Evolutionary conservation across 2,329 filamentous ascomycete species (phyloP).

Genomic region (Endoconidiophora polonica): DNA sequence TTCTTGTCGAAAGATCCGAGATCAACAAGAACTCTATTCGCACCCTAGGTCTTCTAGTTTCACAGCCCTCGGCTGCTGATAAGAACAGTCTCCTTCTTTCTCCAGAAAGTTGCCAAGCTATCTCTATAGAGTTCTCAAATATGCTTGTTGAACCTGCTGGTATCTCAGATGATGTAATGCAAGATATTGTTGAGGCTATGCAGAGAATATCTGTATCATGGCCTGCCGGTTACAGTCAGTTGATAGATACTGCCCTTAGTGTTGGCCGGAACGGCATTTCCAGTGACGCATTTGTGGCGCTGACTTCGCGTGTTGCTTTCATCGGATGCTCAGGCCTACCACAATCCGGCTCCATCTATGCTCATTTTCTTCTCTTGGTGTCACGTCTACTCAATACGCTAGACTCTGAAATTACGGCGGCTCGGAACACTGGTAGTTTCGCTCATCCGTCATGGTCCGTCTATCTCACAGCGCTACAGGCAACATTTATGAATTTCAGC

Average conservation of each 20-base stretch:
- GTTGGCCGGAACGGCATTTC: constrained; percentile 6
- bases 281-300: constrained; percentile 19
- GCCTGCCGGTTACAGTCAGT: constrained; percentile 20
- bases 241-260: constrained; percentile 13
- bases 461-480: constrained; percentile 18
- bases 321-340: constrained; percentile 31
- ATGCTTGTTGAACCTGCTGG: constrained; percentile 18
- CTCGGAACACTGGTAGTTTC: neutral
- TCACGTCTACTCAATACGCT: constrained; percentile 6
- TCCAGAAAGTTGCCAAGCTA: constrained; percentile 21
- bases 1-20: constrained; percentile 23
- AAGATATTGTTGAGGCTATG: constrained; percentile 26
- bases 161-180: constrained; percentile 23
- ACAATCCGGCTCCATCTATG: constrained; percentile 18
- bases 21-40: constrained; percentile 28
- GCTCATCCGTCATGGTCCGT: constrained; percentile 11
- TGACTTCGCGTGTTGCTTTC: constrained; percentile 30
- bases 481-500: constrained; percentile 22
- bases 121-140: constrained; percentile 19
- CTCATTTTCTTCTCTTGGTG: constrained; percentile 26
- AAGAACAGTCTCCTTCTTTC: constrained; percentile 20
- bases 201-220: constrained; percentile 24
- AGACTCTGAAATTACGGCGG: neutral
- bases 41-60: constrained; percentile 29
- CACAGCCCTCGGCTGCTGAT: constrained; percentile 22